Conservation (phyloP, 257 asterid genomes). For the Ilex aquifolium region DNA sequence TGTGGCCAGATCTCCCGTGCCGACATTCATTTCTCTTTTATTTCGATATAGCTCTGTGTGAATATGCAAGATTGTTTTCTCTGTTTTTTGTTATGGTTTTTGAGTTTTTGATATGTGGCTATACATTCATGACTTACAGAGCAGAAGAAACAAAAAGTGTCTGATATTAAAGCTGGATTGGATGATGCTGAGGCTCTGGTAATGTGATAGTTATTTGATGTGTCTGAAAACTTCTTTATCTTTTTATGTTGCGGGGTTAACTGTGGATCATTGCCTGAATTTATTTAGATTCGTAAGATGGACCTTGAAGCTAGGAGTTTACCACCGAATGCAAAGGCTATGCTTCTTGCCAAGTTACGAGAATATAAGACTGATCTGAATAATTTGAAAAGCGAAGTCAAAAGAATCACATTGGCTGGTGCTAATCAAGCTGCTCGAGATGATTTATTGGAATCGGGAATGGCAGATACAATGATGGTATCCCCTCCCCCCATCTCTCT, state of each 20-base stretch:
- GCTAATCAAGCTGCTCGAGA: constrained; percentile 59
- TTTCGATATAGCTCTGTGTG: too few species aligned
- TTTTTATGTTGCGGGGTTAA: neutral
- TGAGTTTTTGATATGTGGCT: neutral
- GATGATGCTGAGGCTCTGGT: constrained; percentile 72
- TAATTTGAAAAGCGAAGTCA: constrained; percentile 66
- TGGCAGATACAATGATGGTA: constrained; percentile 60
- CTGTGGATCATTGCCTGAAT: neutral
- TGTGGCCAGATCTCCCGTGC: too few species aligned
- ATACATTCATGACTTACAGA: constrained; percentile 37
- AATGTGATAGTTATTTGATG: constrained; percentile 3
- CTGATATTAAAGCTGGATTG: constrained; percentile 43
- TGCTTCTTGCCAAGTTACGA: constrained; percentile 72
- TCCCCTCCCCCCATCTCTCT: neutral
- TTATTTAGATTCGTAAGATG: constrained; percentile 73
- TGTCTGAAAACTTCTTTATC: constrained; percentile 1
- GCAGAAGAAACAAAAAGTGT: constrained; percentile 54
- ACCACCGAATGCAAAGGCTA: constrained; percentile 64
- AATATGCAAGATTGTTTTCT: too few species aligned
- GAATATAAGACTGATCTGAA: constrained; percentile 76
- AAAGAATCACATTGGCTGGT: constrained; percentile 56
- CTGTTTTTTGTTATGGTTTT: too few species aligned
- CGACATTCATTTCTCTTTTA: too few species aligned
- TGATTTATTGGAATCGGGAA: constrained; percentile 69
- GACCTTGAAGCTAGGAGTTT: constrained; percentile 87